These are phyloP conservation scores for Lobosporangium transversale DNA, from an alignment of 192 early-diverging fungal genomes.

Conservation along the genomic window DNA sequence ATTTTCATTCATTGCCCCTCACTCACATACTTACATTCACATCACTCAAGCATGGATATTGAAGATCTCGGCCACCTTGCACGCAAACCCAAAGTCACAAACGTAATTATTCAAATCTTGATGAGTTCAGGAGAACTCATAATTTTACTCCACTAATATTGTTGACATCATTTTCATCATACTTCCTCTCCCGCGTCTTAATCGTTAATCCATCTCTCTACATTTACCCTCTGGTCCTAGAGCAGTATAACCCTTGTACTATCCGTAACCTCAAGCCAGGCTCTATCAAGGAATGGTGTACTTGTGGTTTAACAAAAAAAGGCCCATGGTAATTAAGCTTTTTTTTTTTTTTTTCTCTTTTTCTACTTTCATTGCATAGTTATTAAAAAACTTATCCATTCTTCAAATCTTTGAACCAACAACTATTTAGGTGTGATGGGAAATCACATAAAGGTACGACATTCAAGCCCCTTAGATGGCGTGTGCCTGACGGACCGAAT, in stretches of 20 bases:
- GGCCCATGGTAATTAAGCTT: constrained; percentile 30
- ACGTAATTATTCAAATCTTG: constrained; percentile 31
- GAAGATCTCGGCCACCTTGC: constrained; percentile 43
- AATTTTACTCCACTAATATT: no score
- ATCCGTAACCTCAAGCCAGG: constrained; percentile 45
- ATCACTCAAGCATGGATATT: constrained; percentile 28
- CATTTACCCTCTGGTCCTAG: not conserved
- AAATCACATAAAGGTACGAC: constrained; percentile 50
- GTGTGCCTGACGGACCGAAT: constrained; percentile 32
- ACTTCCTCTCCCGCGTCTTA: not conserved
- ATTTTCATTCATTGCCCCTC: not conserved
- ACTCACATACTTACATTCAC: not conserved
- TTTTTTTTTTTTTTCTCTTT: not conserved
- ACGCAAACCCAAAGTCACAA: constrained; percentile 39
- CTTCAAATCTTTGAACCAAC: not conserved
- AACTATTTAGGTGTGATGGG: constrained; percentile 35
- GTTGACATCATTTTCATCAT: not conserved
- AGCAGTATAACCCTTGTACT: constrained; percentile 43
- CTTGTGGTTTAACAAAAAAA: constrained; percentile 49
- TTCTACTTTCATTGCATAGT: no score
- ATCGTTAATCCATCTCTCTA: not conserved
- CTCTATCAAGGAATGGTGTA: constrained; percentile 51
- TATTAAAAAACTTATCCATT: not conserved
- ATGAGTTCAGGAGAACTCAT: no score
- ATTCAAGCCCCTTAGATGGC: constrained; percentile 44